Conservation (phyloP, 169 alveolate species). For the Plasmodium gaboni region DNA sequence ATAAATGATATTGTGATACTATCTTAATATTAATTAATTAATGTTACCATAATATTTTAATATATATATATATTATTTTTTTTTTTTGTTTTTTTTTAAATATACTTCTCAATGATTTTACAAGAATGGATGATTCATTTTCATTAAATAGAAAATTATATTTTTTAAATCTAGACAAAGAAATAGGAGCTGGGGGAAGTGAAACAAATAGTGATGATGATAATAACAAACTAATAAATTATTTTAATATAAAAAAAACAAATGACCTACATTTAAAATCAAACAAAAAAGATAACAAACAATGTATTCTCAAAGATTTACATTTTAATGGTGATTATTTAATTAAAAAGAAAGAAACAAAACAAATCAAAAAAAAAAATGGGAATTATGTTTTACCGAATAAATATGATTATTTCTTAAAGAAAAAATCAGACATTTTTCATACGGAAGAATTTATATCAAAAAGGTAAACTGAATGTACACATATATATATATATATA, state of each 20-base stretch:
- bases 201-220: conserved; percentile 17
- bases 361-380: conserved; percentile 32
- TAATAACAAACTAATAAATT: not conserved
- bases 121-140: not conserved
- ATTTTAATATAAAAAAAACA: conserved; percentile 12
- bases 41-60: no score
- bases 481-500: not conserved
- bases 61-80: not conserved
- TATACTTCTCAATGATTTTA: not conserved
- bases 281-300: not conserved
- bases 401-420: conserved; percentile 34
- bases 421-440: conserved; percentile 8
- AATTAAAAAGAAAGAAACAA: conserved; percentile 18
- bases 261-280: conserved; percentile 2
- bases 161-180: conserved; percentile 27
- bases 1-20: no score
- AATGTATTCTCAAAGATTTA: conserved; percentile 30
- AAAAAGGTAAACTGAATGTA: conserved; percentile 11
- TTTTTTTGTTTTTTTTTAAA: not conserved
- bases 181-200: conserved; percentile 1
- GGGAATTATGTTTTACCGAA: conserved; percentile 22
- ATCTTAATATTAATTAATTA: no score
- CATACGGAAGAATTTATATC: not conserved
- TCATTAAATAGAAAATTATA: not conserved
- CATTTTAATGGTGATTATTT: conserved; percentile 39